A percentile compares a stretch with the other conserved stretches of the same genome.
phyloP scores from a whole-genome alignment of 139 green algal genomes.

The Haematococcus sp. region DNA sequence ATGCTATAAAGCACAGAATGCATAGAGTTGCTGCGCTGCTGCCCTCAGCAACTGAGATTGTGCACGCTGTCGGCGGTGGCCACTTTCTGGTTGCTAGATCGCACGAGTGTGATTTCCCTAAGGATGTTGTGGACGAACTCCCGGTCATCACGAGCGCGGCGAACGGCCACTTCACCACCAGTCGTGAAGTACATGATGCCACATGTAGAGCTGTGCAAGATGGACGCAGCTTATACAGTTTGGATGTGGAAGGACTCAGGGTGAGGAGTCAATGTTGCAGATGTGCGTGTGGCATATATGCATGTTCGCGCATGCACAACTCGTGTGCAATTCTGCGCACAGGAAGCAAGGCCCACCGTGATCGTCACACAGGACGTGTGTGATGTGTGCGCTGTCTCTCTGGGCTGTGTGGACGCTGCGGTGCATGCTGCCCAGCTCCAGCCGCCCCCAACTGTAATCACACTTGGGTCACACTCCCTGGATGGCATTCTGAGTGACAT shows the following conservation, averaged over 20 bases:
- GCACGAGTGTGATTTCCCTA: slow-evolving; percentile 73
- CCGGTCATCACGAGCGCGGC: slow-evolving; percentile 19
- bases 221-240: slow-evolving; percentile 47
- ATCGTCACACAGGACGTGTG: slow-evolving; percentile 40
- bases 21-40: slow-evolving; percentile 63
- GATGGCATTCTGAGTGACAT: neutral
- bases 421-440: neutral
- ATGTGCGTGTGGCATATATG: slow-evolving; percentile 22
- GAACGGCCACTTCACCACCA: slow-evolving; percentile 21
- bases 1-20: too few relatives aligned
- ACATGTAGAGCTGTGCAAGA: neutral
- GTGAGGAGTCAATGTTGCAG: slow-evolving; percentile 60
- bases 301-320: neutral
- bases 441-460: neutral
- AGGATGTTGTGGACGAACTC: neutral
- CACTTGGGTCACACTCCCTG: neutral
- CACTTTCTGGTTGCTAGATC: slow-evolving; percentile 24
- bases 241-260: slow-evolving; percentile 44
- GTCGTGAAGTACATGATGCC: slow-evolving; percentile 24
- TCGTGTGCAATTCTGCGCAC: too few relatives aligned
- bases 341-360: too few relatives aligned
- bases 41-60: slow-evolving; percentile 70
- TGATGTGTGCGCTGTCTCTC: slow-evolving; percentile 52
- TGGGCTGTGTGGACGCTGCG: slow-evolving; percentile 27
- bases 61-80: slow-evolving; percentile 39